Percentiles rank a stretch among this genome's conserved stretches.
These are phyloP conservation scores for Ophiocordyceps robertsii DNA, from an alignment of 2,329 filamentous ascomycete genomes.

Conservation along the genomic window DNA sequence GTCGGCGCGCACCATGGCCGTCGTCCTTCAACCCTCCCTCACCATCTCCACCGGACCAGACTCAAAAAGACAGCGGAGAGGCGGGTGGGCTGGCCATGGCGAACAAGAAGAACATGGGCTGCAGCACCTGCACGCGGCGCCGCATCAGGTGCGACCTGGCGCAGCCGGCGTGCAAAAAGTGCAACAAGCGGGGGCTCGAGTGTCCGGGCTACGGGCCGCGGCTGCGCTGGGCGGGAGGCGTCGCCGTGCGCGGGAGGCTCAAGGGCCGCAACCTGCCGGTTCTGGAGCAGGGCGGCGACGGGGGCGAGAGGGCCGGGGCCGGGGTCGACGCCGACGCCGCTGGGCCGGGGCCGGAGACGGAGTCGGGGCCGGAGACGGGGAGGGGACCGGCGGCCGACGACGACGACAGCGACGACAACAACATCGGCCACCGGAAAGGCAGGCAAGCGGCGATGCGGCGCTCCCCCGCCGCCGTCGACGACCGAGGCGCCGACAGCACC, in stretches of 20 bases:
- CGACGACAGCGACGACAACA: too few species aligned
- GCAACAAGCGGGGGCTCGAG: conserved; percentile 12
- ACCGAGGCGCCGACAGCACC: not conserved
- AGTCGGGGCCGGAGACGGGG: not conserved
- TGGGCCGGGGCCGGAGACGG: not conserved
- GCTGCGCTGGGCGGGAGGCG: conserved; percentile 15
- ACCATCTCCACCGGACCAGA: too few species aligned
- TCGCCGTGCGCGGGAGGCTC: conserved; percentile 12
- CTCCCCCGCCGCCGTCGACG: not conserved
- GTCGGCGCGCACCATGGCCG: too few species aligned
- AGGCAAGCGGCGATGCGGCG: too few species aligned
- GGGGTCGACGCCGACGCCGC: not conserved
- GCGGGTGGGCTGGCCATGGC: not conserved
- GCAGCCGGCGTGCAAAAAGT: conserved; percentile 13
- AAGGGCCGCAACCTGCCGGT: conserved; percentile 9
- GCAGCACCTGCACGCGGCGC: conserved; percentile 13
- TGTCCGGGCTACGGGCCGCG: conserved; percentile 14
- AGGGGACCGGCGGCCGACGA: too few species aligned
- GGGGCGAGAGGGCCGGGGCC: not conserved
- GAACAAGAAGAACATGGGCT: conserved; percentile 4
- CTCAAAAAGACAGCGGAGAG: too few species aligned
- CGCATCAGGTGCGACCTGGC: conserved; percentile 15
- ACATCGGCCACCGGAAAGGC: too few species aligned
- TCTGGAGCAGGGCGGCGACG: not conserved
- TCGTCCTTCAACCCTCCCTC: too few species aligned